Conservation (phyloP, 2,329 filamentous ascomycete genomes). For the Podosphaera aphanis region DNA sequence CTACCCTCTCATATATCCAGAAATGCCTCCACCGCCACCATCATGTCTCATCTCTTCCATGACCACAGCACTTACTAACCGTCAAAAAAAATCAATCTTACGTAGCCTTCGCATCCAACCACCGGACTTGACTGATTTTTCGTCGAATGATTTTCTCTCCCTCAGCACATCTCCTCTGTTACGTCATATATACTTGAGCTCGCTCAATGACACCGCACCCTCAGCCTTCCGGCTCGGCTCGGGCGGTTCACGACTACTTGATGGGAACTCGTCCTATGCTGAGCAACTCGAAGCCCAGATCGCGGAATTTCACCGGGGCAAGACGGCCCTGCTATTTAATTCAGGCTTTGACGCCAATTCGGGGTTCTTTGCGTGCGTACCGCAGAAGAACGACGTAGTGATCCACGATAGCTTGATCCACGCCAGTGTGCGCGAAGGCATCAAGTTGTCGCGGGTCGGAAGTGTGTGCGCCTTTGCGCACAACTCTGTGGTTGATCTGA, state of each 20-base stretch:
- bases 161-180: constrained; percentile 7
- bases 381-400: constrained; percentile 29
- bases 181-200: constrained; percentile 5
- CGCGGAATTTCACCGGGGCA: constrained; percentile 34
- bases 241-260: constrained; percentile 36
- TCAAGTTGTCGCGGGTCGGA: constrained; percentile 17
- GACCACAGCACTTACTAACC: constrained; percentile 5
- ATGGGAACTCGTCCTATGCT: constrained; percentile 39
- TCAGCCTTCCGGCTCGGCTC: constrained; percentile 8
- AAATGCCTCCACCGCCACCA: neutral
- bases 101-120: constrained; percentile 33
- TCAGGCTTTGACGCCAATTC: constrained; percentile 32
- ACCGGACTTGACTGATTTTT: constrained; percentile 31
- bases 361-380: constrained; percentile 25
- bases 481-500: constrained; percentile 22
- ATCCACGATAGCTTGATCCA: constrained; percentile 44
- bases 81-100: constrained; percentile 12
- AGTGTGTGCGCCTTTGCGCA: constrained; percentile 29
- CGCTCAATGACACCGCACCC: constrained; percentile 3
- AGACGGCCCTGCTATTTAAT: constrained; percentile 33
- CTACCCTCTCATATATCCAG: too few relatives aligned
- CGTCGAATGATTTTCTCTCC: constrained; percentile 14
- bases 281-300: constrained; percentile 34
- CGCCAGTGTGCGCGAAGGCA: constrained; percentile 32
- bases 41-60: constrained; percentile 2